phyloP scores from a whole-genome alignment of 768 basidiomycete genomes.

The Kwoniella europaea region DNA sequence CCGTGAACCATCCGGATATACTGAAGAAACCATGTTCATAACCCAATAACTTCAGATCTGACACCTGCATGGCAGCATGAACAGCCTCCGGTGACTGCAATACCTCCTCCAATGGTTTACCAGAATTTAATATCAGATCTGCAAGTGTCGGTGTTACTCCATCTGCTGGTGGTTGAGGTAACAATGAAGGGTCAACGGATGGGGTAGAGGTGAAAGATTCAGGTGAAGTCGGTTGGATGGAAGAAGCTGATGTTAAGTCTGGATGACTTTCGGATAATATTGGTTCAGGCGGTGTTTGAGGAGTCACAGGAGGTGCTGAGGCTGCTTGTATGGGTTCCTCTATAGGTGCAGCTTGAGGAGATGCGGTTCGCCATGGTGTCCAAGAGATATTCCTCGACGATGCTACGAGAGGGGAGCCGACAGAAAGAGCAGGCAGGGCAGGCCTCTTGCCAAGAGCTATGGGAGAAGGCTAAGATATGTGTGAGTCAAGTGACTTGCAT shows the following conservation, averaged over 20 bases:
- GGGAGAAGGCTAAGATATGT: slow-evolving; percentile 30
- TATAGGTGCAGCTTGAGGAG: slow-evolving; percentile 3
- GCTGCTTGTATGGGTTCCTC: slow-evolving; percentile 9
- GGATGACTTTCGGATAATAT: slow-evolving; percentile 41
- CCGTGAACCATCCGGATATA: slow-evolving; percentile 49
- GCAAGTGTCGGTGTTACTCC: slow-evolving; percentile 33
- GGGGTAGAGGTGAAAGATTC: slow-evolving; percentile 10
- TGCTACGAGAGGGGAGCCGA: slow-evolving; percentile 10
- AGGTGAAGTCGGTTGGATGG: background rate
- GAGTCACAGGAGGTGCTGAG: slow-evolving; percentile 17
- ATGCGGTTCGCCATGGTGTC: slow-evolving; percentile 35
- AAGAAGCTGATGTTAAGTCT: slow-evolving; percentile 31
- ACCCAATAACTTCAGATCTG: slow-evolving; percentile 52
- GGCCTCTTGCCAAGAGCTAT: slow-evolving; percentile 44
- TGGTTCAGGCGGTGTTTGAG: slow-evolving; percentile 29
- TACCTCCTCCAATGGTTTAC: slow-evolving; percentile 41
- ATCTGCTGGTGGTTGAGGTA: slow-evolving; percentile 24
- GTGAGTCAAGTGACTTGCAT: background rate
- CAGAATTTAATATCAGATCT: slow-evolving; percentile 38
- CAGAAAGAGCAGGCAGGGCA: background rate
- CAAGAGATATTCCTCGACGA: slow-evolving; percentile 30
- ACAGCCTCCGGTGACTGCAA: slow-evolving; percentile 54
- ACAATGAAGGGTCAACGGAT: slow-evolving; percentile 9
- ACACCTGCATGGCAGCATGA: slow-evolving; percentile 48
- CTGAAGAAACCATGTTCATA: slow-evolving; percentile 48